A percentile compares a stretch with the other conserved stretches of the same genome.
Conservation (phyloP, 139 green algal species). For the Closterium sp. region DNA sequence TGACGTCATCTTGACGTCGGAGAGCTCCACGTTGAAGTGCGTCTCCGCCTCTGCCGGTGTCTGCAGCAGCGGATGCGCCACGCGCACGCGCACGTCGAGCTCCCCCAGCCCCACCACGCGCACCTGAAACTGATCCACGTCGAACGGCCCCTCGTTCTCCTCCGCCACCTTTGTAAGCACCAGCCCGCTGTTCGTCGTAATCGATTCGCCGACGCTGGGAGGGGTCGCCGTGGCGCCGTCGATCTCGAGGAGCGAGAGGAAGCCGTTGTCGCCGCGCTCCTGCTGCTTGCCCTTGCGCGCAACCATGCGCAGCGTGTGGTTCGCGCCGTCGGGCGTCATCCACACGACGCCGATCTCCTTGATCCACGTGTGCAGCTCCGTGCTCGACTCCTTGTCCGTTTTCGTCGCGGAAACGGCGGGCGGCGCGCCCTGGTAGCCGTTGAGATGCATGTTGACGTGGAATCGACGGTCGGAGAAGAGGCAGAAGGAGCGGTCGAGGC, state of each 20-base stretch:
- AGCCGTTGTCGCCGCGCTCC: slow-evolving; percentile 9
- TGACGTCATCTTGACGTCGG: not conserved
- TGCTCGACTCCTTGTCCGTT: not conserved
- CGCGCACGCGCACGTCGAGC: not conserved
- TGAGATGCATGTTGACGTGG: slow-evolving; percentile 45
- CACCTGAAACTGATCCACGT: not conserved
- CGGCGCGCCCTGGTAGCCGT: slow-evolving; percentile 19
- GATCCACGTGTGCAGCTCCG: slow-evolving; percentile 36
- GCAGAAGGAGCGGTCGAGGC: slow-evolving; percentile 21
- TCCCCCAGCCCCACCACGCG: not conserved
- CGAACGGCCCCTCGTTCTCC: not conserved
- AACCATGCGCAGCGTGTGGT: slow-evolving; percentile 4
- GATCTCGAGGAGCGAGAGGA: not conserved
- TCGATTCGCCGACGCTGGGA: not conserved
- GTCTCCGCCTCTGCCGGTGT: slow-evolving; percentile 6
- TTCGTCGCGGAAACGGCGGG: not conserved
- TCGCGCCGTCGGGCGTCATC: not conserved
- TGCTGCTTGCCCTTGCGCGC: slow-evolving; percentile 9
- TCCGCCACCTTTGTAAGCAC: too few species aligned
- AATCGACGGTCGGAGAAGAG: slow-evolving; percentile 31
- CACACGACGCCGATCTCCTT: slow-evolving; percentile 23
- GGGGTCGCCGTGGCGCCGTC: not conserved
- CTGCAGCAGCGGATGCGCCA: slow-evolving; percentile 3
- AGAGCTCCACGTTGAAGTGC: slow-evolving; percentile 28
- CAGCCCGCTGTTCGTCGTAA: too few species aligned